phyloP scores from a whole-genome alignment of 225 moss, liverwort and hornwort genomes.

The Climacium dendroides region DNA sequence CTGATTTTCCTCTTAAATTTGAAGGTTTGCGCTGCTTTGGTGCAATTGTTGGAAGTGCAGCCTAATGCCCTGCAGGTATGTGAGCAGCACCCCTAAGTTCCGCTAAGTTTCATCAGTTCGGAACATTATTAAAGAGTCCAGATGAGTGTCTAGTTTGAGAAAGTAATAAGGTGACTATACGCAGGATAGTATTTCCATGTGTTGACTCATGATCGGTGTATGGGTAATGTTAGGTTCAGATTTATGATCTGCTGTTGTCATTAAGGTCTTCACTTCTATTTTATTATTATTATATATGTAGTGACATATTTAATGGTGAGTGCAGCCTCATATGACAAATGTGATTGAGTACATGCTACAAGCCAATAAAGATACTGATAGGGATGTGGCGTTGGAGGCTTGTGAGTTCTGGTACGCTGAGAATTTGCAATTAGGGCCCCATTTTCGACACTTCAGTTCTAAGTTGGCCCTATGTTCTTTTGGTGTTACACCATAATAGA shows the following conservation, averaged over 20 bases:
- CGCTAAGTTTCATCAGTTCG: not conserved
- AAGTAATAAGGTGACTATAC: not conserved
- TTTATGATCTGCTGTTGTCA: not conserved
- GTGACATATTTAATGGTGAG: constrained; percentile 15
- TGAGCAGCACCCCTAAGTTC: not conserved
- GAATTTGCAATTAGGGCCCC: not conserved
- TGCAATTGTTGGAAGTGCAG: constrained; percentile 94
- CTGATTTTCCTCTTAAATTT: constrained; percentile 4
- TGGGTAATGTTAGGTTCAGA: not conserved
- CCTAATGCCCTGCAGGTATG: constrained; percentile 80
- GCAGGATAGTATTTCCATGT: not conserved
- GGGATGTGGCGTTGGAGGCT: constrained; percentile 94
- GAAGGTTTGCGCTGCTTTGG: constrained; percentile 92
- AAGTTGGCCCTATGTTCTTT: not conserved
- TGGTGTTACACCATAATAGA: not conserved
- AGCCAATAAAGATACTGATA: constrained; percentile 91
- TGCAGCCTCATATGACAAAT: constrained; percentile 96
- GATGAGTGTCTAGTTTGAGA: not conserved
- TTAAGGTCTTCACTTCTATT: not conserved
- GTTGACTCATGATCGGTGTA: not conserved
- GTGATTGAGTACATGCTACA: constrained; percentile 99
- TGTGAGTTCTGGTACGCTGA: constrained; percentile 93
- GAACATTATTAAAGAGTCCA: not conserved
- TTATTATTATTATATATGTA: not conserved
- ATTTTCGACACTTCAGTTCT: not conserved